These are phyloP conservation scores for Paraphoma chrysanthemicola DNA, from an alignment of 2,329 filamentous ascomycete species.

Conservation along the genomic window DNA sequence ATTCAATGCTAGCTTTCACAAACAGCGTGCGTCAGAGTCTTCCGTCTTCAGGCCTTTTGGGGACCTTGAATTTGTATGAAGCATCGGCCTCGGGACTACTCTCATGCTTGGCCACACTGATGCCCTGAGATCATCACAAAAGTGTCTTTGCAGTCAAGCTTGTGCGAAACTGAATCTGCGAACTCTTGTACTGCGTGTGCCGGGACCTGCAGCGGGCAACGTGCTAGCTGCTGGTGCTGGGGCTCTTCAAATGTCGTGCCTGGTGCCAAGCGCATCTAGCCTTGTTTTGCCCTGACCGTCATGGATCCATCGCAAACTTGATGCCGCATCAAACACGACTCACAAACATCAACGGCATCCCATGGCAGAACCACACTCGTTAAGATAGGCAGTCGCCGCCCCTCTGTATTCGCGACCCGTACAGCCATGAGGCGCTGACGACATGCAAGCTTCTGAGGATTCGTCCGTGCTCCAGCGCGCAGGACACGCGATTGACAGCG, in stretches of 20 bases:
- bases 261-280: not conserved
- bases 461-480: slow-evolving; percentile 7
- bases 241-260: not conserved
- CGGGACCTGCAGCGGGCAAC: not conserved
- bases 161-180: not conserved
- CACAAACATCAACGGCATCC: slow-evolving; percentile 11
- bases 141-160: not conserved
- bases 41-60: too few species aligned
- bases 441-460: slow-evolving; percentile 9
- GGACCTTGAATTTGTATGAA: too few species aligned
- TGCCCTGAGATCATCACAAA: too few species aligned
- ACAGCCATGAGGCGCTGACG: not conserved
- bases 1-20: too few species aligned
- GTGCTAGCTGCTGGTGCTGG: too few species aligned
- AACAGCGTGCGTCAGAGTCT: too few species aligned
- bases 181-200: not conserved
- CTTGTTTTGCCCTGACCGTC: not conserved
- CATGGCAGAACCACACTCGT: slow-evolving; percentile 14
- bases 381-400: slow-evolving; percentile 1
- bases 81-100: too few species aligned
- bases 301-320: not conserved
- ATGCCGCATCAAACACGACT: not conserved
- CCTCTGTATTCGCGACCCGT: not conserved
- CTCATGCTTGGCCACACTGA: too few species aligned
- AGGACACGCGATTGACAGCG: slow-evolving; percentile 10